Evolutionary conservation across 768 basidiomycete genomes (phyloP).

Genomic region (Tricholoma sp.): DNA sequence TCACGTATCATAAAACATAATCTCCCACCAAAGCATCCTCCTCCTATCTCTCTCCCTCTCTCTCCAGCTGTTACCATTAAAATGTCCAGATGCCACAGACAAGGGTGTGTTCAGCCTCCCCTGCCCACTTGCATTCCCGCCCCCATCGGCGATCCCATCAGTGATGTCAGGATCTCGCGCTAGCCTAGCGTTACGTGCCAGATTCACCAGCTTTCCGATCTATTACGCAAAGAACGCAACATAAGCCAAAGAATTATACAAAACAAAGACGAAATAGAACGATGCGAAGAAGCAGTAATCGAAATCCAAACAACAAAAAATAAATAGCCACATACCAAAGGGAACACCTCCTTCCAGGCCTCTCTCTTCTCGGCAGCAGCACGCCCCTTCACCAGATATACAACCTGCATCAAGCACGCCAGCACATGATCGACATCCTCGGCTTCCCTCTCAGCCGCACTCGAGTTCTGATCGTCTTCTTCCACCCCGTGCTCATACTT

Average conservation of each 20-base stretch:
- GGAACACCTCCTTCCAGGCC: slow-evolving; percentile 25
- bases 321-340: slow-evolving; percentile 26
- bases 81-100: no score
- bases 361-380: not conserved
- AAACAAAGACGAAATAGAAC: not conserved
- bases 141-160: slow-evolving; percentile 25
- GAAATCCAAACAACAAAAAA: not conserved
- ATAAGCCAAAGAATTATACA: not conserved
- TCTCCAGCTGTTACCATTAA: slow-evolving; percentile 4
- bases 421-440: slow-evolving; percentile 49
- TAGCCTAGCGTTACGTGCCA: slow-evolving; percentile 62
- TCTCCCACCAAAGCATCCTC: slow-evolving; percentile 69
- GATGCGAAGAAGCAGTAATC: not conserved
- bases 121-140: not conserved
- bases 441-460: slow-evolving; percentile 16
- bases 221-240: slow-evolving; percentile 16
- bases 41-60: slow-evolving; percentile 30
- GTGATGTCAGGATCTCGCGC: slow-evolving; percentile 45
- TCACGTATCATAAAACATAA: slow-evolving; percentile 73
- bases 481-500: not conserved
- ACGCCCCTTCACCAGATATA: slow-evolving; percentile 23
- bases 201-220: slow-evolving; percentile 68
- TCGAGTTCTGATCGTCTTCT: slow-evolving; percentile 1
- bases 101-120: no score
- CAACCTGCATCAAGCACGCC: slow-evolving; percentile 53